Evolutionary conservation across 805 yeast species (phyloP).

Genomic region (Yarrowia sp.): DNA sequence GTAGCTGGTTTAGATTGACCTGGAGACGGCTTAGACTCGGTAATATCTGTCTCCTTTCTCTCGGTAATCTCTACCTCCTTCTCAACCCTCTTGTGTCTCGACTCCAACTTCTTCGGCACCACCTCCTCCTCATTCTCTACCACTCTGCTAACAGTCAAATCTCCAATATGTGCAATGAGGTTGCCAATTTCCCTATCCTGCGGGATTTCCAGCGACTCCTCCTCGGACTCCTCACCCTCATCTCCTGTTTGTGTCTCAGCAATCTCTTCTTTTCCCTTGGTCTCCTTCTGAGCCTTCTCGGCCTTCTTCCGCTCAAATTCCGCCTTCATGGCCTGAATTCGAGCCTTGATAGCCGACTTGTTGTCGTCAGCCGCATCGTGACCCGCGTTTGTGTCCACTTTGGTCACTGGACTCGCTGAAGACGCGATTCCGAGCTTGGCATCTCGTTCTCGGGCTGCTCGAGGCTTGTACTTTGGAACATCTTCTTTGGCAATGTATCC

Average conservation of each 20-base stretch:
- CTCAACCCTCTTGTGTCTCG: not conserved
- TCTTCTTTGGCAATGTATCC: constrained; percentile 46
- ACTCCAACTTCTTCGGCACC: too few relatives aligned
- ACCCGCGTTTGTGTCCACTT: not conserved
- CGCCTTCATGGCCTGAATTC: constrained; percentile 22
- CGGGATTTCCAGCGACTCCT: too few relatives aligned
- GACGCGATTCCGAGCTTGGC: constrained; percentile 17
- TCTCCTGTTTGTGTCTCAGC: too few relatives aligned
- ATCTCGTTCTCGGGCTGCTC: constrained; percentile 15
- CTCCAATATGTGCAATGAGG: too few relatives aligned
- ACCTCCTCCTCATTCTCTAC: too few relatives aligned
- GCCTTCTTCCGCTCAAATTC: constrained; percentile 21
- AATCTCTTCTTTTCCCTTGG: not conserved
- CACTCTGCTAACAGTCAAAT: too few relatives aligned
- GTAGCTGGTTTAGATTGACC: not conserved
- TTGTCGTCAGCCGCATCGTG: not conserved
- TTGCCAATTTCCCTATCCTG: too few relatives aligned
- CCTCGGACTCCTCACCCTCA: too few relatives aligned
- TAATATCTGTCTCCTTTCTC: too few relatives aligned
- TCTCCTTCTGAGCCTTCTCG: not conserved
- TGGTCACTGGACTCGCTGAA: not conserved
- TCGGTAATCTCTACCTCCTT: not conserved
- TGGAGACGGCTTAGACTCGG: not conserved
- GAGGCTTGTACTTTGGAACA: constrained; percentile 39
- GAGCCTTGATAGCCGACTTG: constrained; percentile 9